phyloP scores from a whole-genome alignment of 495 filamentous ascomycete genomes.

The Entonaema liquescens region DNA sequence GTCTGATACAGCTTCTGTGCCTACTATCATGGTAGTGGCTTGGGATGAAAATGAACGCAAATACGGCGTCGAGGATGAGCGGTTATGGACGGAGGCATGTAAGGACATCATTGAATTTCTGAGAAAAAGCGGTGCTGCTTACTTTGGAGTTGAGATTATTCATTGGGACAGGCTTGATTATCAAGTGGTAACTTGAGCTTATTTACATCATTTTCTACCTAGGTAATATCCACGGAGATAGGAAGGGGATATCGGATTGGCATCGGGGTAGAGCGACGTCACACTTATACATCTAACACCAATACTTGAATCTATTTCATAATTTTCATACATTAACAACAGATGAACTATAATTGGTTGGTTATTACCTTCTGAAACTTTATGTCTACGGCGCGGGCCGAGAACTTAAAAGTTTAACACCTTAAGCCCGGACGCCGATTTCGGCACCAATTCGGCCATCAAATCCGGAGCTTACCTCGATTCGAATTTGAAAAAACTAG shows the following conservation, averaged over 20 bases:
- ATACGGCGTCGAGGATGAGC: conserved; percentile 22
- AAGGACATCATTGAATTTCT: conserved; percentile 18
- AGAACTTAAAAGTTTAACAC: background rate
- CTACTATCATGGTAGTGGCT: conserved; percentile 28
- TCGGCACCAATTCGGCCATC: conserved; percentile 22
- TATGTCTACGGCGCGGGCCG: conserved; percentile 17
- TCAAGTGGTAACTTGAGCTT: conserved; percentile 24
- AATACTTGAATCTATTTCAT: background rate
- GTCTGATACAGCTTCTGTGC: conserved; percentile 9
- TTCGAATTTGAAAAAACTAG: background rate
- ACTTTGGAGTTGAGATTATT: conserved; percentile 29
- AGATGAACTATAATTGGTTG: background rate
- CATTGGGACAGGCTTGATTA: conserved; percentile 31
- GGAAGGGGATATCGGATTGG: background rate
- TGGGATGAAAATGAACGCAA: conserved; percentile 24
- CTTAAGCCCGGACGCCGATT: conserved; percentile 23
- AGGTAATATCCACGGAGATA: background rate
- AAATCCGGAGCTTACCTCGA: conserved; percentile 5
- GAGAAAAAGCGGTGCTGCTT: conserved; percentile 12
- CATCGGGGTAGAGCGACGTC: background rate
- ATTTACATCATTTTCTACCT: background rate
- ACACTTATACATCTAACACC: background rate
- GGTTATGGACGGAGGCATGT: conserved; percentile 17
- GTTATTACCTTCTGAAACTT: background rate
- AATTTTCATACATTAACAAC: background rate